phyloP scores from a whole-genome alignment of 495 filamentous ascomycete species.

The Penicillium odoratum region DNA sequence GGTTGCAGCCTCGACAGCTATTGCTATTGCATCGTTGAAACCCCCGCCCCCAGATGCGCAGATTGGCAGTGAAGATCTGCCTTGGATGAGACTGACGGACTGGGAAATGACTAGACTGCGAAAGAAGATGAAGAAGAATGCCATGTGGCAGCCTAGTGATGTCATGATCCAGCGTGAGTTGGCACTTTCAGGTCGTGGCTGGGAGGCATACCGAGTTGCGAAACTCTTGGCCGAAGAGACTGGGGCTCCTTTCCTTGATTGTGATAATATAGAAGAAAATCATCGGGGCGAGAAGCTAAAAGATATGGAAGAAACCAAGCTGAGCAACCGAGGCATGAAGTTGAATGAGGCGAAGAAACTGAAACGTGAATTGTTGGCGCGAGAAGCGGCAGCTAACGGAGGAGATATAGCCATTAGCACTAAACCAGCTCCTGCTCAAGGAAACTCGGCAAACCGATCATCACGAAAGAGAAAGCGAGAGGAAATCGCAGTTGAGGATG shows the following conservation, averaged over 20 bases:
- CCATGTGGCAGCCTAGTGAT: slow-evolving; percentile 89
- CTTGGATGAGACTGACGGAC: slow-evolving; percentile 87
- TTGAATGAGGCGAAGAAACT: slow-evolving; percentile 90
- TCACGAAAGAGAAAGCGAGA: slow-evolving; percentile 32
- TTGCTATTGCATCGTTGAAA: slow-evolving; percentile 70
- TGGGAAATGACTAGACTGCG: slow-evolving; percentile 89
- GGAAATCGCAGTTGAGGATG: slow-evolving; percentile 14
- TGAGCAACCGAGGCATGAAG: slow-evolving; percentile 87
- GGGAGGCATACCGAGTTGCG: slow-evolving; percentile 69
- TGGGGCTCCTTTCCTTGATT: slow-evolving; percentile 63
- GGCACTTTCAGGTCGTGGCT: slow-evolving; percentile 70
- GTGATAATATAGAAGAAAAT: slow-evolving; percentile 50
- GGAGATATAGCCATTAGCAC: slow-evolving; percentile 1
- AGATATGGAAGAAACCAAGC: slow-evolving; percentile 45
- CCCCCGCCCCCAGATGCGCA: slow-evolving; percentile 77
- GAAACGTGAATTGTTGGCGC: slow-evolving; percentile 70
- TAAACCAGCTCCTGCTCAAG: slow-evolving; percentile 16
- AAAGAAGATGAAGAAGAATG: slow-evolving; percentile 99
- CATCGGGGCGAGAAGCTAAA: slow-evolving; percentile 51
- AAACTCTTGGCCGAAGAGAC: slow-evolving; percentile 67
- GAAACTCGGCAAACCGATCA: slow-evolving; percentile 22
- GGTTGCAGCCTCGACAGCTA: slow-evolving; percentile 72
- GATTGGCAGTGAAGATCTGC: slow-evolving; percentile 71
- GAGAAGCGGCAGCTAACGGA: slow-evolving; percentile 58
- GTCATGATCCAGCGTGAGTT: slow-evolving; percentile 95